Base-by-base conservation (phyloP, 495 filamentous ascomycete genomes). In the Chaetomium cochliodes region DNA sequence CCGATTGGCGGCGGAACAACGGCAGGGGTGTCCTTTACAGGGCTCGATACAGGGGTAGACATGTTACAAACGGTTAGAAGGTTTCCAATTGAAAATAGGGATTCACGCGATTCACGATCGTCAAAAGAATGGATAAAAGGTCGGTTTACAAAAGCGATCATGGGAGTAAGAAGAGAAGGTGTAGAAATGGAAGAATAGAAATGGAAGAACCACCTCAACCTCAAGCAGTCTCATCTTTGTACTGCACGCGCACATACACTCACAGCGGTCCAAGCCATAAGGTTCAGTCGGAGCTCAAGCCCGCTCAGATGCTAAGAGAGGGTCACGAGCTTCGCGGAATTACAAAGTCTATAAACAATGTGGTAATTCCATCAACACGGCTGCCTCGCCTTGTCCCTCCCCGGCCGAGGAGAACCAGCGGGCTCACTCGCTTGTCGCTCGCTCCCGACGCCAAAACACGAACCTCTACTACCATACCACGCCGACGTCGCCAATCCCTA, bases 321-420 rank as follows among this genome's bases (percentile, higher is more conserved):
- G 3, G 3, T 23, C 30, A 53, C 28, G 12, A 58, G n/a, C 13
- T 28, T 22, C 25, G 39, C 16, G 47, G 33, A 69, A 69, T 68
- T 72, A 69, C 60, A 68, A 68, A 68, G 63, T 72, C 70, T 72
- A 72, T 72, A 67, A 69, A 57, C 63, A 64, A 55, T 63, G 62
- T 61, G 42, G 42, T 56, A 62, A 46, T 62, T 42, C 50, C 52
- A 62, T 18, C 44, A 11, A 30, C 30, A 26, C 22, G 15, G 12
- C 18, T 42, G 49, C 33, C 55, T 22, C 62, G 9, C 39, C 51
- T 25, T 25, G 2, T 54, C 16, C 28, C 26, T 4, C 46, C n/a
- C 9, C 9, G 11, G 25, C 3, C n/a, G 15, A n/a, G 16, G 7
- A 23, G 30, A 18, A 8, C 58, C 58, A 60, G 58, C 47, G 9